phyloP scores from a whole-genome alignment of 495 filamentous ascomycete species.

The Chaetomium fimeti region DNA sequence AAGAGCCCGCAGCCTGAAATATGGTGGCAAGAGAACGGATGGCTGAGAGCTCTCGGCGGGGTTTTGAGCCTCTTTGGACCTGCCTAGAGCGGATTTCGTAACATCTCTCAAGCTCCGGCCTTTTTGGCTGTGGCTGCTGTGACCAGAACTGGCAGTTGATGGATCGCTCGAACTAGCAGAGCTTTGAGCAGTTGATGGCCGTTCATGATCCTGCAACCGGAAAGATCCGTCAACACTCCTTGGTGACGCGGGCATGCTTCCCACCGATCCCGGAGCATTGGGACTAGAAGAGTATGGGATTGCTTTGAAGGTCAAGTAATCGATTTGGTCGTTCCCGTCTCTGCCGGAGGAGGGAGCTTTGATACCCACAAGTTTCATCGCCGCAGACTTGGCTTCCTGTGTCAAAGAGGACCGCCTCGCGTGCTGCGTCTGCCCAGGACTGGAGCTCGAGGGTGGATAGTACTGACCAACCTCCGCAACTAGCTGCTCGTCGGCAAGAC shows the following conservation, averaged over 20 bases:
- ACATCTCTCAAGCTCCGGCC: constrained; percentile 32
- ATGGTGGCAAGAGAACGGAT: constrained; percentile 19
- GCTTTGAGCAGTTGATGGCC: constrained; percentile 19
- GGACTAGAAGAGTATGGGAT: constrained; percentile 16
- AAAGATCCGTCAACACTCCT: background rate
- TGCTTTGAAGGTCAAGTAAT: constrained; percentile 32
- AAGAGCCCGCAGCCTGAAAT: constrained; percentile 22
- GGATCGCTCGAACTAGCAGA: constrained; percentile 21
- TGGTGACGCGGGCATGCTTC: background rate
- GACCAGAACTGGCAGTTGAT: constrained; percentile 23
- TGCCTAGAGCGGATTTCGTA: constrained; percentile 29
- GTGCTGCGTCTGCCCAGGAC: constrained; percentile 24
- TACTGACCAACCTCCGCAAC: constrained; percentile 21
- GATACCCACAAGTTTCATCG: constrained; percentile 32
- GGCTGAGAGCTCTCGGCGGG: constrained; percentile 7
- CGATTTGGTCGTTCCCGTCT: constrained; percentile 20
- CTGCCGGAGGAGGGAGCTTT: constrained; percentile 18
- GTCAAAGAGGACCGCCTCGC: constrained; percentile 32
- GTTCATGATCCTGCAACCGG: background rate
- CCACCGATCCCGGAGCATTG: background rate
- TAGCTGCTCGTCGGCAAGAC: constrained; percentile 31
- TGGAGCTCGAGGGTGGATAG: constrained; percentile 28
- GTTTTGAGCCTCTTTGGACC: constrained; percentile 19
- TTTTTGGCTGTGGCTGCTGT: constrained; percentile 26
- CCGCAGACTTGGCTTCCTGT: constrained; percentile 32